Evolutionary conservation across 805 yeast genomes (phyloP).

Genomic region (Candida orba): DNA sequence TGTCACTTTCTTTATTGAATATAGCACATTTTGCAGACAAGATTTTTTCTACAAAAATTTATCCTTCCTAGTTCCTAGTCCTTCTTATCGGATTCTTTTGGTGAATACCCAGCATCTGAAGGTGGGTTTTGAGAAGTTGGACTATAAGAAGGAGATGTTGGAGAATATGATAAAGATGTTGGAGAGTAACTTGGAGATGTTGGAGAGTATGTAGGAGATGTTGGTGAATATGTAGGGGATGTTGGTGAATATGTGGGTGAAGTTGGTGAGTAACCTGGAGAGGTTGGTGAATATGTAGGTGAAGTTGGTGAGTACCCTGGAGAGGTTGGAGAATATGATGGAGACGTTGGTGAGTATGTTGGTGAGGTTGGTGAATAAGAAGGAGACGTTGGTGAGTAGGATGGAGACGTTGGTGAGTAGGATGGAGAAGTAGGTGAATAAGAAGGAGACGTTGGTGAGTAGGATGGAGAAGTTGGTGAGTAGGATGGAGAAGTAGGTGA

Average conservation of each 20-base stretch:
- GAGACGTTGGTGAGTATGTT: slow-evolving; percentile 55
- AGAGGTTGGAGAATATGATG: slow-evolving; percentile 34
- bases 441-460: slow-evolving; percentile 51
- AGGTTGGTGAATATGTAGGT: slow-evolving; percentile 53
- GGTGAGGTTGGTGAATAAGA: slow-evolving; percentile 42
- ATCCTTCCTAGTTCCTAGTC: slow-evolving; percentile 1
- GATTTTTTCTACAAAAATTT: background rate
- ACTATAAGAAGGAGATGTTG: slow-evolving; percentile 49
- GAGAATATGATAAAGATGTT: slow-evolving; percentile 47
- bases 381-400: slow-evolving; percentile 57
- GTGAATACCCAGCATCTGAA: slow-evolving; percentile 26
- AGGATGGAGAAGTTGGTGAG: slow-evolving; percentile 61
- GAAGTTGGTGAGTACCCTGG: slow-evolving; percentile 72
- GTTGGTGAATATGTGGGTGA: slow-evolving; percentile 69
- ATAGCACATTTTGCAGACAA: slow-evolving; percentile 11
- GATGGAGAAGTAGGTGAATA: slow-evolving; percentile 42
- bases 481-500: slow-evolving; percentile 42
- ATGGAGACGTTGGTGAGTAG: slow-evolving; percentile 62
- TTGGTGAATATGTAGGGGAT: slow-evolving; percentile 53
- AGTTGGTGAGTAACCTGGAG: slow-evolving; percentile 41
- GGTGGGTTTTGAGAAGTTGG: slow-evolving; percentile 30
- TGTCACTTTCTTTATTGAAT: slow-evolving; percentile 3
- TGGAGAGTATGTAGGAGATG: slow-evolving; percentile 56
- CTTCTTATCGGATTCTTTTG: slow-evolving; percentile 22
- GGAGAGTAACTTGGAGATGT: slow-evolving; percentile 61